Percentiles rank a stretch among this genome's conserved stretches.
These are phyloP conservation scores for Nicotiana tomentosiformis DNA, from an alignment of 257 asterid species.

Conservation along the genomic window DNA sequence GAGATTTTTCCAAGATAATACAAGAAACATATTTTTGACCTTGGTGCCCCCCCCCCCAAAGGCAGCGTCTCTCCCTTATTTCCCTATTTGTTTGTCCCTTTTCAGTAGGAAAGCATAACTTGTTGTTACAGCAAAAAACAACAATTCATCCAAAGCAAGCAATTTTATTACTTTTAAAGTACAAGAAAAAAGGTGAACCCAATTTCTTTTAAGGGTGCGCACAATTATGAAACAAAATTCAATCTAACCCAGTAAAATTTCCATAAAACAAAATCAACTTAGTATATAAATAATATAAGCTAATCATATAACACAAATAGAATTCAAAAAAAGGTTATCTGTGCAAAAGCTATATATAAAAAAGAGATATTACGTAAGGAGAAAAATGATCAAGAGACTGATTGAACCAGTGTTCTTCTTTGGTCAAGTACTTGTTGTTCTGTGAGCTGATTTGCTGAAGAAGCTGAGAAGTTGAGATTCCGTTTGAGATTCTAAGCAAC, in stretches of 20 bases:
- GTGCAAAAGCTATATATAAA: not conserved
- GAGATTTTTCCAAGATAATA: not conserved
- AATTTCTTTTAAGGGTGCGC: not conserved
- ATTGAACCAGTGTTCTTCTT: slow-evolving; percentile 59
- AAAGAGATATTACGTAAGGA: slow-evolving; percentile 49
- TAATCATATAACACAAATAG: not conserved
- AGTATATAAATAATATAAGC: not conserved
- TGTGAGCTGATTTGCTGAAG: slow-evolving; percentile 28
- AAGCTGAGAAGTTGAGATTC: slow-evolving; percentile 28
- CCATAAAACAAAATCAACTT: not conserved
- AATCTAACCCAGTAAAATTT: not conserved
- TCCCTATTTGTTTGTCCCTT: not conserved
- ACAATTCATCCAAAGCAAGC: not conserved
- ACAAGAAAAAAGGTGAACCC: not conserved
- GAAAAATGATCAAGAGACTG: slow-evolving; percentile 92
- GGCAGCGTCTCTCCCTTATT: not conserved
- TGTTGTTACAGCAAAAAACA: not conserved
- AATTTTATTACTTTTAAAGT: not conserved
- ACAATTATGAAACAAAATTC: not conserved
- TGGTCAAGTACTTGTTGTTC: slow-evolving; percentile 48
- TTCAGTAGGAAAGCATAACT: not conserved
- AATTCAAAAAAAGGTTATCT: not conserved
- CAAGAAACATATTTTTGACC: not conserved
- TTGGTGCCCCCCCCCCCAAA: not conserved
- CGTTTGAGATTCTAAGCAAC: slow-evolving; percentile 11